These are phyloP conservation scores for Suhomyces faveliae DNA, from an alignment of 805 yeast species.

Conservation along the genomic window DNA sequence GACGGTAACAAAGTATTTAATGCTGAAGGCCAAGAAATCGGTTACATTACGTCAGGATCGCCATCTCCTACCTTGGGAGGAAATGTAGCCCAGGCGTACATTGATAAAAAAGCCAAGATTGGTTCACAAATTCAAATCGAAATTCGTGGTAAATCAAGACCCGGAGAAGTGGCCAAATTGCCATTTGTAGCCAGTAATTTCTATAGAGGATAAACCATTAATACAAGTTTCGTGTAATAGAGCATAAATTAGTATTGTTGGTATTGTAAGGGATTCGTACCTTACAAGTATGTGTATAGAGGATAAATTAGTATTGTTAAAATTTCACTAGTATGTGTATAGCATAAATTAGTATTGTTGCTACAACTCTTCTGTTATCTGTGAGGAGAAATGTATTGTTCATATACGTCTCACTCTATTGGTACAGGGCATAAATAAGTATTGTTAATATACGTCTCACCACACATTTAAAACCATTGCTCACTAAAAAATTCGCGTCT, in stretches of 20 bases:
- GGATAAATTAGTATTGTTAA: no score
- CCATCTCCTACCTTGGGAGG: conserved; percentile 61
- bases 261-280: no score
- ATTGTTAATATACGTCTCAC: not conserved
- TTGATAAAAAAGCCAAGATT: conserved; percentile 67
- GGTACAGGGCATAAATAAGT: no score
- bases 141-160: conserved; percentile 79
- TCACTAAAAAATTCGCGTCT: not conserved
- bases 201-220: conserved; percentile 43
- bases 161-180: conserved; percentile 73
- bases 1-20: conserved; percentile 64
- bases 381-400: no score
- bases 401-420: no score
- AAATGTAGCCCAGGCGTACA: conserved; percentile 90
- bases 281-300: no score
- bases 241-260: no score
- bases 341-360: no score
- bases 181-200: conserved; percentile 81
- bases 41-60: conserved; percentile 62
- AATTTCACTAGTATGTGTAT: not conserved
- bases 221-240: not conserved
- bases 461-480: not conserved
- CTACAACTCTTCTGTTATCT: no score
- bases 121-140: conserved; percentile 74
- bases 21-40: conserved; percentile 51